Conservation (phyloP, 2,329 filamentous ascomycete genomes). For the Pseudogymnoascus destructans region DNA sequence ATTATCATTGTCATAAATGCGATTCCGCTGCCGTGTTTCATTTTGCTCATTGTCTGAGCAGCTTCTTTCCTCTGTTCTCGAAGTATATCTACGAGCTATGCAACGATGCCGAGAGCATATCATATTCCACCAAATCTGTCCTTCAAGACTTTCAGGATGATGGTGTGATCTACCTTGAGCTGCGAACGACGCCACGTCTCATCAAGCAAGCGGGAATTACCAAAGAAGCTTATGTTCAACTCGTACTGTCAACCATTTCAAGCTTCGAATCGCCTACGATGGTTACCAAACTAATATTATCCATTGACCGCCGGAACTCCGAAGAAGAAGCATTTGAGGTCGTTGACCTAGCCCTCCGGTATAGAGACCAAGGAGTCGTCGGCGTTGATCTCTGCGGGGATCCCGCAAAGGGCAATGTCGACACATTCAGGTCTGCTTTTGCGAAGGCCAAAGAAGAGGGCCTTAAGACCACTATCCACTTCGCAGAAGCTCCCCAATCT, state of each 20-base stretch:
- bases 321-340: conserved; percentile 46
- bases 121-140: conserved; percentile 50
- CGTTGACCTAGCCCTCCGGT: conserved; percentile 47
- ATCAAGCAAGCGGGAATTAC: conserved; percentile 39
- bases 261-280: conserved; percentile 35
- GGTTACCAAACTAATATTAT: conserved; percentile 56
- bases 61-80: conserved; percentile 68
- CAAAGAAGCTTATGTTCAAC: conserved; percentile 45
- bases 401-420: conserved; percentile 48
- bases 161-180: conserved; percentile 64
- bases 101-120: conserved; percentile 46
- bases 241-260: conserved; percentile 51
- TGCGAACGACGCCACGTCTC: conserved; percentile 64
- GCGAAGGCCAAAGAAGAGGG: conserved; percentile 38
- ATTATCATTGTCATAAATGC: not conserved
- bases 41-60: conserved; percentile 24
- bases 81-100: conserved; percentile 68
- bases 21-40: conserved; percentile 10
- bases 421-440: conserved; percentile 47
- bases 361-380: conserved; percentile 45
- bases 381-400: conserved; percentile 72
- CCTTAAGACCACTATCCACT: conserved; percentile 60
- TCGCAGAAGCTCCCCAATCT: conserved; percentile 54
- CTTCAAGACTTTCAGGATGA: conserved; percentile 54
- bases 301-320: conserved; percentile 55